Evolutionary conservation across 139 green algal species (phyloP), one percentile per base, ranked within the genome.

Genomic region (Closterium sp.): DNA sequence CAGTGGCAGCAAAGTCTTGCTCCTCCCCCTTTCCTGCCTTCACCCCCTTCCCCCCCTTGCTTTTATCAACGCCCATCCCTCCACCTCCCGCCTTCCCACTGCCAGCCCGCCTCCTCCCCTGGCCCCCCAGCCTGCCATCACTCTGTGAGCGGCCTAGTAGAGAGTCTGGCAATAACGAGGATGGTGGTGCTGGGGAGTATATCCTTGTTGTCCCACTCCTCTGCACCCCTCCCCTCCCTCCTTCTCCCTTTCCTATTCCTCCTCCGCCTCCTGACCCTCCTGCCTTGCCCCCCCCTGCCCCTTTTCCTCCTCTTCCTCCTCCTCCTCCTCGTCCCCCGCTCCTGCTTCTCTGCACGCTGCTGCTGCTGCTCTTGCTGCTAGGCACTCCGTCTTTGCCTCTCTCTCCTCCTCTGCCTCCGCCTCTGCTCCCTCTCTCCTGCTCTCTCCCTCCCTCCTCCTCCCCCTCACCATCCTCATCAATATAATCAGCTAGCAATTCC

Each of bases 401-500:
- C 24, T 28, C 86, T 31, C 17, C 22, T 30, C 85, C 85, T 30
- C 85, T 86, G 79, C 79, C 85, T 30, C 85, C 22, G 85, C 85
- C 85, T 17, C 62, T 42, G 9, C 31, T 91, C 62, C 19, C 17
- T 79, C 19, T 79, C 62, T 79, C 62, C 62, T 2, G 62, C 62
- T 79, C 62, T 79, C 62, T 79, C 62, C 17, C 62, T 79, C 62
- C 62, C 62, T 7, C 62, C 1, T 24, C 62, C 62, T 79, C 62
- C 62, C 62, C 62, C 62, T 79, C 62, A 0, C 27, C 79, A 19
- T 94, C 92, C 85, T 94, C 92, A 22, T 94, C 92, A 27, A 94
- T 94, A 3, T 73, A 94, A 50, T 94, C 92, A 7, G 92, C 92
- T 73, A 94, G 27, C 42, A 94, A 21, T 89, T 94, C 92, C 90